Conservation (phyloP, 2,329 filamentous ascomycete species). For the Colletotrichum abscissum region DNA sequence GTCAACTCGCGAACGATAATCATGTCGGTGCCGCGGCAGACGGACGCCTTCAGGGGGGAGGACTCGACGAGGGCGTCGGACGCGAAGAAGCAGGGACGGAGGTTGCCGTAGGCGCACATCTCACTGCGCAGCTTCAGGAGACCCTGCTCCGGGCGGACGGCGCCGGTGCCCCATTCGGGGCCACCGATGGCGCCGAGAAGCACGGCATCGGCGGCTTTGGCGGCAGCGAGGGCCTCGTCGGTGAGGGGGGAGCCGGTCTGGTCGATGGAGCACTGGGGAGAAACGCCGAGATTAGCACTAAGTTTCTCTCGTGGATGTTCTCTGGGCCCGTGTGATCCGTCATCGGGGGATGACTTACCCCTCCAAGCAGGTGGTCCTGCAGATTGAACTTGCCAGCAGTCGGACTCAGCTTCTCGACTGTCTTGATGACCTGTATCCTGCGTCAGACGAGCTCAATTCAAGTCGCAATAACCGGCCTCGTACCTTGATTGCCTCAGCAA, state of each 20-base stretch:
- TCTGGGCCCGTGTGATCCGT: neutral
- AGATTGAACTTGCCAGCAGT: slow-evolving; percentile 85
- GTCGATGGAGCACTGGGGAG: slow-evolving; percentile 84
- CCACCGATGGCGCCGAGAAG: slow-evolving; percentile 94
- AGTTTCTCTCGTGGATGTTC: neutral
- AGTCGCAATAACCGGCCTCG: too few relatives aligned
- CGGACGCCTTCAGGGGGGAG: slow-evolving; percentile 86
- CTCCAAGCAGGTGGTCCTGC: slow-evolving; percentile 89
- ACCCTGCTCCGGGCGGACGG: slow-evolving; percentile 91
- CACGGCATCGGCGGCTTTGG: slow-evolving; percentile 88
- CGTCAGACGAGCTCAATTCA: too few relatives aligned
- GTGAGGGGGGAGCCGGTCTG: slow-evolving; percentile 82
- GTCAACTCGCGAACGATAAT: slow-evolving; percentile 93
- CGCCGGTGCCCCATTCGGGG: slow-evolving; percentile 93
- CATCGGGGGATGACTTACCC: slow-evolving; percentile 69
- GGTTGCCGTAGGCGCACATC: slow-evolving; percentile 93
- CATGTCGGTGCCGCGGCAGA: slow-evolving; percentile 91
- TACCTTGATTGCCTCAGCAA: too few relatives aligned
- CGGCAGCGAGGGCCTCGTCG: slow-evolving; percentile 83
- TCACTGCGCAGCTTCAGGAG: slow-evolving; percentile 92
- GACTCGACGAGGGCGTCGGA: slow-evolving; percentile 84
- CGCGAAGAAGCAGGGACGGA: slow-evolving; percentile 95
- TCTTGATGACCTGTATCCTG: slow-evolving; percentile 74
- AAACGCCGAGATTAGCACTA: too few relatives aligned
- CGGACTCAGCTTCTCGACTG: slow-evolving; percentile 76